Conservation (phyloP, 2,329 filamentous ascomycete species). For the Clonostachys sp. region DNA sequence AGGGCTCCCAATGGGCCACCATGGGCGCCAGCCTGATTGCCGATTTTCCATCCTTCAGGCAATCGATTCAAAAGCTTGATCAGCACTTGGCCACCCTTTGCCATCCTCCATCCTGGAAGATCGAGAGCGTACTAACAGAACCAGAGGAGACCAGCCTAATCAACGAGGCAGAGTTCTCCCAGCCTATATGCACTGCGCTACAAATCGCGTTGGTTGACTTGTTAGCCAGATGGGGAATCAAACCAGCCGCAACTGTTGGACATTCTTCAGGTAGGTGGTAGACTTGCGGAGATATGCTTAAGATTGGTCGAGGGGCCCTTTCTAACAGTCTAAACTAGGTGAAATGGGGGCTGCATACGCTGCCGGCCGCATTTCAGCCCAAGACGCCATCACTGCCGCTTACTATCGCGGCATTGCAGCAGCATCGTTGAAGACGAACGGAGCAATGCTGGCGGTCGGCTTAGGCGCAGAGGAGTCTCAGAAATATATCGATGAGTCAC, state of each 20-base stretch:
- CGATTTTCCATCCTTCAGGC: not conserved
- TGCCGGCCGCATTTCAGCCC: conserved; percentile 21
- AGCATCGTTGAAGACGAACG: conserved; percentile 2
- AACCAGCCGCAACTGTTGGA: conserved; percentile 26
- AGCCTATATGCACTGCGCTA: conserved; percentile 34
- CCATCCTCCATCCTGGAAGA: conserved; percentile 6
- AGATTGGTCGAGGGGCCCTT: no score
- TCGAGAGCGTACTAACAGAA: conserved; percentile 12
- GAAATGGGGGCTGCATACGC: conserved; percentile 41
- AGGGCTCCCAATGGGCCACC: conserved; percentile 27
- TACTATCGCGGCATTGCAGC: conserved; percentile 28
- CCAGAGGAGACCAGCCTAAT: conserved; percentile 5
- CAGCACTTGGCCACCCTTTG: not conserved
- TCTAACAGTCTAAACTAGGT: conserved; percentile 4
- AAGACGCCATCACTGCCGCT: conserved; percentile 29
- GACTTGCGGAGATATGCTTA: no score
- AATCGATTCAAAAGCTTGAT: not conserved
- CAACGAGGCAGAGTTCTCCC: conserved; percentile 17
- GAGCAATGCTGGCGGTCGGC: conserved; percentile 33
- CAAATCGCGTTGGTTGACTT: conserved; percentile 36
- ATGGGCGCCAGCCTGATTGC: conserved; percentile 18
- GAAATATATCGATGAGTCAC: conserved; percentile 13
- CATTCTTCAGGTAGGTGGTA: conserved; percentile 23
- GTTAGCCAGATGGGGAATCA: conserved; percentile 21
- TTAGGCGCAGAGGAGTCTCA: conserved; percentile 11